Conservation (phyloP, 2,329 filamentous ascomycete species). For the Raffaelea arxii region DNA sequence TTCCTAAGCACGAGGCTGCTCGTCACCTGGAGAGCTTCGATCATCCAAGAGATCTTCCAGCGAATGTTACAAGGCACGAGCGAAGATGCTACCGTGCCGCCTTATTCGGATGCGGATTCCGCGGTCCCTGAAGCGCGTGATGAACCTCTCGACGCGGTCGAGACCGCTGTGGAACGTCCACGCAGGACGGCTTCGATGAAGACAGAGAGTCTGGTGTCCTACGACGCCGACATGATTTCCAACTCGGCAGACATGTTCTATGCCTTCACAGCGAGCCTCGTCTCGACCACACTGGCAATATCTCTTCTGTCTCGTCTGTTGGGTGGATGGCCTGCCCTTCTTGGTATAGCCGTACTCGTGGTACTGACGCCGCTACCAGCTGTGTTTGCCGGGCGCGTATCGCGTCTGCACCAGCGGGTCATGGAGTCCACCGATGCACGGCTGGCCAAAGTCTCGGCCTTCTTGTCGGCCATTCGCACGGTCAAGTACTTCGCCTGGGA, state of each 20-base stretch:
- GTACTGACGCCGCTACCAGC: slow-evolving; percentile 19
- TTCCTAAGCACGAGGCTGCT: slow-evolving; percentile 23
- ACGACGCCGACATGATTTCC: slow-evolving; percentile 24
- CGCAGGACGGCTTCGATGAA: too few relatives aligned
- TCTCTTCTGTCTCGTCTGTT: slow-evolving; percentile 22
- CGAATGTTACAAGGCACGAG: neutral
- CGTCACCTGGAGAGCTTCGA: slow-evolving; percentile 19
- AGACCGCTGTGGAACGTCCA: neutral
- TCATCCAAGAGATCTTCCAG: slow-evolving; percentile 24
- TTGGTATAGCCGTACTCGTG: slow-evolving; percentile 20
- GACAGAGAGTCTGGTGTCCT: slow-evolving; percentile 20
- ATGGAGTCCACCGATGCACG: slow-evolving; percentile 62
- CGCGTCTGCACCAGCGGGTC: slow-evolving; percentile 18
- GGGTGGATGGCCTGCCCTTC: slow-evolving; percentile 22
- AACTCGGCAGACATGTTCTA: slow-evolving; percentile 21
- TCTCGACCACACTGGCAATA: slow-evolving; percentile 18
- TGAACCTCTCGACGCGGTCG: neutral
- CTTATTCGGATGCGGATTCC: too few relatives aligned
- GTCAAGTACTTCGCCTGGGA: slow-evolving; percentile 98
- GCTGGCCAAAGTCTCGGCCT: slow-evolving; percentile 85
- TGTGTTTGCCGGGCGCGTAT: slow-evolving; percentile 18
- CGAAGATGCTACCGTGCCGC: neutral
- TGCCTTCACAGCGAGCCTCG: slow-evolving; percentile 17
- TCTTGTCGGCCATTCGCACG: slow-evolving; percentile 86
- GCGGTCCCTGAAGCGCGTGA: neutral